A percentile compares a stretch with the other conserved stretches of the same genome.
phyloP scores from a whole-genome alignment of 352 stramenopile genomes.

The Phytopythium litorale region DNA sequence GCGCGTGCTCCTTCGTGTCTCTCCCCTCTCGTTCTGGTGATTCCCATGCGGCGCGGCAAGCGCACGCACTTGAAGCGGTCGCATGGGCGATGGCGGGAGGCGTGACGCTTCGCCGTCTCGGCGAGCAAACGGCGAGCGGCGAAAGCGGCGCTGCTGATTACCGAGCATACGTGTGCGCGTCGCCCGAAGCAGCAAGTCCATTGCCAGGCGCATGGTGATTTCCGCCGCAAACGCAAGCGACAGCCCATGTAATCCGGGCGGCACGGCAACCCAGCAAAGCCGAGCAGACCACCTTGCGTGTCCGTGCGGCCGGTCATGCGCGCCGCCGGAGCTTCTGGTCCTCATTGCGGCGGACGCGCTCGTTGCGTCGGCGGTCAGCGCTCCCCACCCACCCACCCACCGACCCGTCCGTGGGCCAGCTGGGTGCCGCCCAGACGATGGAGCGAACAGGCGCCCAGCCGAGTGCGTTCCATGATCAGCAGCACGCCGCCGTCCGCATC shows the following conservation, averaged over 20 bases:
- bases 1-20: neutral
- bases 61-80: constrained; percentile 6
- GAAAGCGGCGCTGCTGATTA: neutral
- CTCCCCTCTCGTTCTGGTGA: neutral
- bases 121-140: neutral
- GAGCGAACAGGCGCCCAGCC: neutral
- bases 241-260: neutral
- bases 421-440: neutral
- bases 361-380: too few relatives aligned
- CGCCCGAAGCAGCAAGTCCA: neutral
- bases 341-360: too few relatives aligned
- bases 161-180: neutral
- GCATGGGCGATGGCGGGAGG: neutral
- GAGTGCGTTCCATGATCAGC: neutral
- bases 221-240: neutral
- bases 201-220: neutral
- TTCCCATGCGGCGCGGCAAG: neutral
- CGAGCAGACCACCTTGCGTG: constrained; percentile 4
- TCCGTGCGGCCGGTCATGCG: neutral
- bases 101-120: neutral
- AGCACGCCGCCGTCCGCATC: neutral
- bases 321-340: neutral
- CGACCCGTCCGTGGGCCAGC: too few relatives aligned
- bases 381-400: too few relatives aligned
- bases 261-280: neutral